These are phyloP conservation scores for Pichia insulana DNA, from an alignment of 805 yeast species.

Conservation along the genomic window DNA sequence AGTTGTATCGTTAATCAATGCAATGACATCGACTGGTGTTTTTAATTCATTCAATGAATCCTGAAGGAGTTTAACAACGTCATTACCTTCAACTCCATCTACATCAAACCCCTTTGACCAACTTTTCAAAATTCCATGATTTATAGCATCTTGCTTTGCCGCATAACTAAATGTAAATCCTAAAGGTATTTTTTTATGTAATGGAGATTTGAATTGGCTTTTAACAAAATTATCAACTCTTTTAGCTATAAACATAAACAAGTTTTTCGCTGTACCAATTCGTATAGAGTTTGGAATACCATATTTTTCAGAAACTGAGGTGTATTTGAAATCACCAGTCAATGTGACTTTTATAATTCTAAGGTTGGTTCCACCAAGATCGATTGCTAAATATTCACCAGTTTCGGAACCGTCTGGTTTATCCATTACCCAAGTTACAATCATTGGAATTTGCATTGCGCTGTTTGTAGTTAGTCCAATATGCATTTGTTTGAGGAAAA, in stretches of 20 bases:
- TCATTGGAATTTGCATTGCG: constrained; percentile 85
- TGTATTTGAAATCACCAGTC: constrained; percentile 77
- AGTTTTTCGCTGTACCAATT: constrained; percentile 66
- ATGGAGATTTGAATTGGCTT: constrained; percentile 50
- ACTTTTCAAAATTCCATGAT: constrained; percentile 80
- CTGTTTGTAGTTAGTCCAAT: constrained; percentile 71
- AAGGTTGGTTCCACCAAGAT: constrained; percentile 94
- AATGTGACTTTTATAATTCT: constrained; percentile 84
- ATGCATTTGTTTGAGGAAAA: constrained; percentile 69
- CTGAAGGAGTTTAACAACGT: constrained; percentile 89
- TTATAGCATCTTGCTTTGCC: constrained; percentile 71
- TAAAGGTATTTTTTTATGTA: constrained; percentile 57
- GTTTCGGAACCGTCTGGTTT: constrained; percentile 86
- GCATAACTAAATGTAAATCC: constrained; percentile 97
- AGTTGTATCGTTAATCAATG: constrained; percentile 92
- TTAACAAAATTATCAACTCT: constrained; percentile 61
- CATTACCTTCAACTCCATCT: constrained; percentile 85
- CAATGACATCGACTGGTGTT: constrained; percentile 80
- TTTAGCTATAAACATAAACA: constrained; percentile 82
- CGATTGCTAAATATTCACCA: constrained; percentile 88
- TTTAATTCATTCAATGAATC: constrained; percentile 52
- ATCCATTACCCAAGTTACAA: constrained; percentile 93
- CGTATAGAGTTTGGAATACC: constrained; percentile 70
- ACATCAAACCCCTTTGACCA: constrained; percentile 99
- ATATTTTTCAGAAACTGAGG: constrained; percentile 79